Percentiles rank a stretch among this genome's conserved stretches.
These are phyloP conservation scores for Microstegium vimineum DNA, from an alignment of 176 grass and related monocot genomes.

Conservation along the genomic window DNA sequence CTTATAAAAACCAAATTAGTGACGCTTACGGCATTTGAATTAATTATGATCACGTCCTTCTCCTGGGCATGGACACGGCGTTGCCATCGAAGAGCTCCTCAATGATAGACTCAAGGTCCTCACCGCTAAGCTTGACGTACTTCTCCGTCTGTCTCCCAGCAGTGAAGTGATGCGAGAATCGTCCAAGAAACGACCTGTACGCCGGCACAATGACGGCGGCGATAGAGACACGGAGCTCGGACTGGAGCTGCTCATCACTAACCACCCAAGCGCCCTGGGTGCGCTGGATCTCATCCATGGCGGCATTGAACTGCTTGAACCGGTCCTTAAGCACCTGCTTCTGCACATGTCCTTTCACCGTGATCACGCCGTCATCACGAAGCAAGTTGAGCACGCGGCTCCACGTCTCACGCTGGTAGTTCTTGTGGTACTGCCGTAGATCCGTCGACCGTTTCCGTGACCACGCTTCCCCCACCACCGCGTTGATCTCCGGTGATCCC, in stretches of 20 bases:
- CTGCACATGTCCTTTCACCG: constrained; percentile 58
- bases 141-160: constrained; percentile 71
- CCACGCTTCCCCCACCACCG: constrained; percentile 65
- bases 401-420: constrained; percentile 98
- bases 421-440: constrained; percentile 87
- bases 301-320: constrained; percentile 83
- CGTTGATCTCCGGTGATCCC: constrained; percentile 66
- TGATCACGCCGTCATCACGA: constrained; percentile 71
- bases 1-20: not conserved
- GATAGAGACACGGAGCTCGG: constrained; percentile 87
- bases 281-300: constrained; percentile 90
- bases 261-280: constrained; percentile 84
- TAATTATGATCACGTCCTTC: constrained; percentile 3
- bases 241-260: constrained; percentile 87
- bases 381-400: constrained; percentile 53
- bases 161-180: constrained; percentile 57
- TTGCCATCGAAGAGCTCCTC: constrained; percentile 88
- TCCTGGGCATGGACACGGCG: constrained; percentile 55
- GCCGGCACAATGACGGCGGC: constrained; percentile 80
- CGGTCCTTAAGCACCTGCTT: constrained; percentile 84
- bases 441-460: constrained; percentile 67
- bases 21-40: not conserved
- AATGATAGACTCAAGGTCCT: constrained; percentile 81
- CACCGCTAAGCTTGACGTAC: constrained; percentile 72
- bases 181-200: constrained; percentile 69